These are phyloP conservation scores for Aspergillus ustus DNA, from an alignment of 2,329 filamentous ascomycete genomes.

Conservation along the genomic window DNA sequence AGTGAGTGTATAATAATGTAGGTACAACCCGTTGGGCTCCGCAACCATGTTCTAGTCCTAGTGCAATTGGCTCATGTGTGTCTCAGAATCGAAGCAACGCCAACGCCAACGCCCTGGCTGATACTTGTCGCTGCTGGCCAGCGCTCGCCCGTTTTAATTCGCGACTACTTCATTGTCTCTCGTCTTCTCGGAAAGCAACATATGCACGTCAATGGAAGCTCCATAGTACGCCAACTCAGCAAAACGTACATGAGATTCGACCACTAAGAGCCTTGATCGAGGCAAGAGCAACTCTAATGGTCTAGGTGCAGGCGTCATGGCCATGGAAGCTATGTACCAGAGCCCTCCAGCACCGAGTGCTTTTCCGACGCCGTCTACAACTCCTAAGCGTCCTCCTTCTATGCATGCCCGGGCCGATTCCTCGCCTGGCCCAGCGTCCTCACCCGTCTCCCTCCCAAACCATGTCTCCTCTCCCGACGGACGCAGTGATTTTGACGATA, in stretches of 20 bases:
- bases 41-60: constrained; percentile 10
- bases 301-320: constrained; percentile 30
- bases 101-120: constrained; percentile 10
- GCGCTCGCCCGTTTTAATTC: background rate
- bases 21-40: constrained; percentile 10
- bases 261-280: constrained; percentile 10
- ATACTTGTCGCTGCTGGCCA: constrained; percentile 13
- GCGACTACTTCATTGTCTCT: background rate
- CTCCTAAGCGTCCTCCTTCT: constrained; percentile 51
- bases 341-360: constrained; percentile 60
- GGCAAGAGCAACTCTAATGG: constrained; percentile 9
- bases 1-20: constrained; percentile 9
- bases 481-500: constrained; percentile 42
- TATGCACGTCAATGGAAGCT: constrained; percentile 17
- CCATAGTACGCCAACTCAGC: constrained; percentile 4
- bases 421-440: constrained; percentile 44
- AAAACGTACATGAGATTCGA: constrained; percentile 3
- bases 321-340: constrained; percentile 53
- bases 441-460: constrained; percentile 63
- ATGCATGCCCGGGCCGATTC: constrained; percentile 58
- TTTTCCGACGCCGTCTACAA: constrained; percentile 72
- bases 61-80: constrained; percentile 7
- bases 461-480: constrained; percentile 45
- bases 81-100: constrained; percentile 15
- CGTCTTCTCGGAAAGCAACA: constrained; percentile 1